These are phyloP conservation scores for Hymenoscyphus albidus DNA, from an alignment of 2,329 filamentous ascomycete genomes.

Conservation along the genomic window DNA sequence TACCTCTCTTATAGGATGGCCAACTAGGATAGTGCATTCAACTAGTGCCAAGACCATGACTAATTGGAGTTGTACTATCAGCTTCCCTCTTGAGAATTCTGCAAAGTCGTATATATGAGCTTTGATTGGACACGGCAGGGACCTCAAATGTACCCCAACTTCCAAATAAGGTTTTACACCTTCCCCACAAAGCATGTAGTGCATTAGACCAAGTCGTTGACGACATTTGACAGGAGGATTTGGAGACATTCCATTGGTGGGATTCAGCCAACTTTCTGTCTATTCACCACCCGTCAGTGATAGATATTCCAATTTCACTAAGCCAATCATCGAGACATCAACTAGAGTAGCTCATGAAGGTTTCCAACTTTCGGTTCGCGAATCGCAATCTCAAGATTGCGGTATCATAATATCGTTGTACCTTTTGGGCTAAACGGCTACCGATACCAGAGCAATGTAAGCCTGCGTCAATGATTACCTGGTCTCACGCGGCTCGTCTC, in stretches of 20 bases:
- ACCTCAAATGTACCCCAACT: not conserved
- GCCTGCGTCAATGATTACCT: not conserved
- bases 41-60: not conserved
- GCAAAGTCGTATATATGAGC: not conserved
- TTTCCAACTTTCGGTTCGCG: not conserved
- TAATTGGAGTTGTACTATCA: not conserved
- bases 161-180: not conserved
- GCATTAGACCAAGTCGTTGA: constrained; percentile 5
- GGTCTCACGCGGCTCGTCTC: constrained; percentile 1
- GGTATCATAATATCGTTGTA: not conserved
- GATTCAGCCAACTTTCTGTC: not conserved
- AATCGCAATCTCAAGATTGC: not conserved
- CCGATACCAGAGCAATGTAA: not conserved
- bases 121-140: not conserved
- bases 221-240: not conserved
- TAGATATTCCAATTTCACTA: too few relatives aligned
- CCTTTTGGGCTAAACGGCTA: not conserved
- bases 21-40: not conserved
- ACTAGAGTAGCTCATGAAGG: not conserved
- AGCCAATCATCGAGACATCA: not conserved
- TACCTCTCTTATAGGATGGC: not conserved
- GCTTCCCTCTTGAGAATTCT: constrained; percentile 1
- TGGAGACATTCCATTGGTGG: not conserved
- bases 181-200: constrained; percentile 14
- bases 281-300: not conserved